These are phyloP conservation scores for Pyrenophora graminea DNA, from an alignment of 2,329 filamentous ascomycete genomes.

Conservation along the genomic window DNA sequence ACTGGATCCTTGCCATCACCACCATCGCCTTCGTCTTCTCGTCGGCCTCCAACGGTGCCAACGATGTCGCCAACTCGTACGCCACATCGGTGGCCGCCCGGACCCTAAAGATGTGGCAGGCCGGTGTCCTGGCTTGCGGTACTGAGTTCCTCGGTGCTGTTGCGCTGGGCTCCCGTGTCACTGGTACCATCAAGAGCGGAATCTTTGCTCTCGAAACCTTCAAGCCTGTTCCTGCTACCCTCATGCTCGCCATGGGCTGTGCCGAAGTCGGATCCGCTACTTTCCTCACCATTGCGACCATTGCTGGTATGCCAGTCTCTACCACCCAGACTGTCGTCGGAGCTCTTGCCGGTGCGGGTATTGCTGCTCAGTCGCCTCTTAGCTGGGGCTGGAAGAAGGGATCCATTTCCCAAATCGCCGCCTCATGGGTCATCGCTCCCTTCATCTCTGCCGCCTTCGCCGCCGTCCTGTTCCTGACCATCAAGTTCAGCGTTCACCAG, in stretches of 20 bases:
- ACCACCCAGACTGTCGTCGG: constrained; percentile 66
- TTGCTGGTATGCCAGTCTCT: constrained; percentile 61
- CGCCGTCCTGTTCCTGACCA: constrained; percentile 55
- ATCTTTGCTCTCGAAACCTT: constrained; percentile 59
- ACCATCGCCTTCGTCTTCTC: constrained; percentile 44
- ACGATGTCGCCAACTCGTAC: constrained; percentile 62
- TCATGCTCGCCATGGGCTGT: constrained; percentile 65
- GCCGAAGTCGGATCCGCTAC: constrained; percentile 46
- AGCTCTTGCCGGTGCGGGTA: constrained; percentile 63
- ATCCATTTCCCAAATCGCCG: constrained; percentile 44
- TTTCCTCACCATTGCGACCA: constrained; percentile 59
- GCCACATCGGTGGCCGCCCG: constrained; percentile 51
- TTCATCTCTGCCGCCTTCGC: constrained; percentile 54
- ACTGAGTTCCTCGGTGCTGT: constrained; percentile 60
- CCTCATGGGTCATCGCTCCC: constrained; percentile 57
- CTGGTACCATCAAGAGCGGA: constrained; percentile 65
- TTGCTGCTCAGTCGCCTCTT: constrained; percentile 48
- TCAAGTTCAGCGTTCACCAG: constrained; percentile 57
- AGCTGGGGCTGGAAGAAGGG: constrained; percentile 35
- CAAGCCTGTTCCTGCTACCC: constrained; percentile 53
- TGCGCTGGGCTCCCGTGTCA: constrained; percentile 58
- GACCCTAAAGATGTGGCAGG: constrained; percentile 58
- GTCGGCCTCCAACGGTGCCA: constrained; percentile 49
- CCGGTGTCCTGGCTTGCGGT: constrained; percentile 54
- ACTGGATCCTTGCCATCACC: constrained; percentile 50